Conservation (phyloP, 768 basidiomycete species). For the Termitomyces sp. region DNA sequence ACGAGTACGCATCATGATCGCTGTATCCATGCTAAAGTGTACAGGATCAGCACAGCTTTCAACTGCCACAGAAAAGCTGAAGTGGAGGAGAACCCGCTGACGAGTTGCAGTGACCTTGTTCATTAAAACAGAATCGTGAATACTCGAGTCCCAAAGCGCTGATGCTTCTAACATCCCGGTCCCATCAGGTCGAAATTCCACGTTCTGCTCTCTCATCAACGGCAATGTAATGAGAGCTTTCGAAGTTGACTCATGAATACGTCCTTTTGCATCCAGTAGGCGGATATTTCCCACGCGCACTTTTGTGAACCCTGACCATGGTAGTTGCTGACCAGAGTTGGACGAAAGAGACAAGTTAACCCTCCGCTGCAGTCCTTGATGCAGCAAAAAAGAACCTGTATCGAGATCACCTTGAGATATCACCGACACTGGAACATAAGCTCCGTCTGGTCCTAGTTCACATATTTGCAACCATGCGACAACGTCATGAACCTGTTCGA, state of each 20-base stretch:
- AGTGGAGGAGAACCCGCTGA: constrained; percentile 75
- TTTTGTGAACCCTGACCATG: constrained; percentile 77
- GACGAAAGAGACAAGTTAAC: constrained; percentile 73
- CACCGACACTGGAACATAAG: constrained; percentile 81
- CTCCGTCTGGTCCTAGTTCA: constrained; percentile 81
- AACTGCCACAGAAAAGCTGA: constrained; percentile 76
- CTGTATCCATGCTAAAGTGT: constrained; percentile 85
- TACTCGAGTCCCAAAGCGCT: constrained; percentile 89
- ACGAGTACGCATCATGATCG: constrained; percentile 76
- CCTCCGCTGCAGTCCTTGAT: constrained; percentile 90
- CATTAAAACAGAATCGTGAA: constrained; percentile 80
- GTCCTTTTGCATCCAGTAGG: constrained; percentile 78
- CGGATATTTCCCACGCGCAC: constrained; percentile 81
- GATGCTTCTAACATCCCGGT: constrained; percentile 64
- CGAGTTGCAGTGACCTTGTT: constrained; percentile 78
- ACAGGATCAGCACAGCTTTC: constrained; percentile 81
- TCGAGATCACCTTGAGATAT: constrained; percentile 70
- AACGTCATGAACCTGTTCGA: constrained; percentile 87
- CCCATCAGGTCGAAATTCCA: constrained; percentile 83
- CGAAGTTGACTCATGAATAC: constrained; percentile 72
- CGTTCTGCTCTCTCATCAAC: constrained; percentile 61
- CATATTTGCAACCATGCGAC: constrained; percentile 81
- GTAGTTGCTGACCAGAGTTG: constrained; percentile 84
- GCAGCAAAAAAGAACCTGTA: constrained; percentile 81
- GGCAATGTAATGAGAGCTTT: constrained; percentile 69